Evolutionary conservation across 768 basidiomycete genomes (phyloP), one percentile per base, ranked within the genome.

Genomic region (Tulasnella sp.): DNA sequence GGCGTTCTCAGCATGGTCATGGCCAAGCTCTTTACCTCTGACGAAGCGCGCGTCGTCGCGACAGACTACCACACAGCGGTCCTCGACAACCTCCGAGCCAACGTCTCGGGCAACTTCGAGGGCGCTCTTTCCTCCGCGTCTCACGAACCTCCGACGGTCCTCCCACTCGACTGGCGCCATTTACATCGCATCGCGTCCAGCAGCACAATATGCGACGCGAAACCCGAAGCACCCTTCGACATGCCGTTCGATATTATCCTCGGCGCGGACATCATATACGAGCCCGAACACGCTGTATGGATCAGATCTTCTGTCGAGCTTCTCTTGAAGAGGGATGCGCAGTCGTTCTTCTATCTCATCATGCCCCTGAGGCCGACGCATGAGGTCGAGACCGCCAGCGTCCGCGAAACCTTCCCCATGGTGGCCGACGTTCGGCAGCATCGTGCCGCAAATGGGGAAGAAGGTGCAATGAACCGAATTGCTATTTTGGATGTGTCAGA

Each of bases 41-140:
- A 78, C 57, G 70, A 74, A 73, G 81, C 85, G 0, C 76, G 81
- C 7, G 85, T 94, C 76, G 83, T 90, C 29, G 91, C 93, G 18
- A 93, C 92, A 11, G 94, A 96, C 82, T 94, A 89, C 80, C 93
- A 95, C 82, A 88, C 90, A 0, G 87, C 87, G n/a, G 93, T 94
- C 2, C 86, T 95, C 16, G 83, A 85, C 23, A 95, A 95, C 83
- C 88, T 95, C 18, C 78, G 82, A 2, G 81, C 81, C 72, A 95
- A 95, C 82, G 85, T 93, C 75, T 79, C 70, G 6, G 84, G 87
- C 40, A 94, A 94, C 81, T 85, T 85, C 82, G 80, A 83, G 44
- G 46, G 79, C 70, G 13, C 69, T 77, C 20, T 61, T 29, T 46
- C 70, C 70, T 79, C 69, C 81, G 16, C 32, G 75, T 20, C 67